These are phyloP conservation scores for Acanthamoeba healyi DNA, from an alignment of 208 protist species.

Conservation along the genomic window DNA sequence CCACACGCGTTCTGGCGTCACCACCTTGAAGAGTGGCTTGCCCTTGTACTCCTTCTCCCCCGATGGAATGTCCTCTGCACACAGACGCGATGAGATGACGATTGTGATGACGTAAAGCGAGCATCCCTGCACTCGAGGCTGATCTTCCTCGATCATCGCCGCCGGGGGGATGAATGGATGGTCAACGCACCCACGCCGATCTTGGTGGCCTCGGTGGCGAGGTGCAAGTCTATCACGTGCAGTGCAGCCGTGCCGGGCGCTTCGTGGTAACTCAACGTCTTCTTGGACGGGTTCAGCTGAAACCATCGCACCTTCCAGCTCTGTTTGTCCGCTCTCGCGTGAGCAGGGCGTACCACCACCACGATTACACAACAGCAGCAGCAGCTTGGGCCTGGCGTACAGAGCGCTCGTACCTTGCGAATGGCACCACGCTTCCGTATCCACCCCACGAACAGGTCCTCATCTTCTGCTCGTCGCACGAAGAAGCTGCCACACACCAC, in stretches of 20 bases:
- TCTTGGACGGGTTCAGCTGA: conserved; percentile 6
- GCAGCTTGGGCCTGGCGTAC: background rate
- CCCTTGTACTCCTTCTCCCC: conserved; percentile 22
- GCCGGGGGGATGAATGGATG: background rate
- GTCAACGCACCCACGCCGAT: background rate
- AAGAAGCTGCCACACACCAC: background rate
- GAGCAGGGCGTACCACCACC: too few species aligned
- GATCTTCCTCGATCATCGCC: background rate
- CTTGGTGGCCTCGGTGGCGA: background rate
- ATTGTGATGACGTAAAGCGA: too few species aligned
- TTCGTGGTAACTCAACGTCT: conserved; percentile 24
- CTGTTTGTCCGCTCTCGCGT: background rate
- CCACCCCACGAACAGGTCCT: conserved; percentile 33
- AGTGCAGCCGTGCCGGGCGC: background rate
- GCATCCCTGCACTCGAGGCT: too few species aligned
- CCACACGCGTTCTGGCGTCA: conserved; percentile 42
- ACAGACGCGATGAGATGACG: too few species aligned
- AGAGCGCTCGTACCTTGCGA: background rate
- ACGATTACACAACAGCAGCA: background rate
- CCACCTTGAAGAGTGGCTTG: conserved; percentile 33
- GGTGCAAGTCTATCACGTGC: conserved; percentile 1
- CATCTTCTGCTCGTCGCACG: conserved; percentile 15
- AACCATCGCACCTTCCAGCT: conserved; percentile 54
- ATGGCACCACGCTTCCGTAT: conserved; percentile 11
- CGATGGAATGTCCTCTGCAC: conserved; percentile 18